These are phyloP conservation scores for Cicer judaicum DNA, from an alignment of 306 rosid genomes.

Conservation along the genomic window DNA sequence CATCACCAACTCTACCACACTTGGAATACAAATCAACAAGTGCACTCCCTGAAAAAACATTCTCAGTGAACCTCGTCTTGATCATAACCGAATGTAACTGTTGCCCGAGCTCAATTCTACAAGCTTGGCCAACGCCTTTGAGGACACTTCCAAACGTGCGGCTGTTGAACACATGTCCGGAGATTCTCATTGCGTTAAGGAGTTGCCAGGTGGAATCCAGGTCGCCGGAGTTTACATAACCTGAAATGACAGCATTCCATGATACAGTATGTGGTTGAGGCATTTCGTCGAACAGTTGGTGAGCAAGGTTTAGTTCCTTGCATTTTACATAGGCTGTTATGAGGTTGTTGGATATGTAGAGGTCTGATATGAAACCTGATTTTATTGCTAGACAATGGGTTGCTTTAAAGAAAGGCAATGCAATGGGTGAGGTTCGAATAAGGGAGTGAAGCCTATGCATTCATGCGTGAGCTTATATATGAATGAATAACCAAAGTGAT, in stretches of 20 bases:
- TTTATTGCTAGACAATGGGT: slow-evolving; percentile 68
- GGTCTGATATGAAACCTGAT: slow-evolving; percentile 53
- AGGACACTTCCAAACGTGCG: slow-evolving; percentile 79
- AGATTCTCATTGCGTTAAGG: slow-evolving; percentile 58
- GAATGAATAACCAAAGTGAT: neutral
- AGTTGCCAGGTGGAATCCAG: slow-evolving; percentile 51
- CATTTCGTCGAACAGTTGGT: slow-evolving; percentile 67
- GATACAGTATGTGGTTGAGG: slow-evolving; percentile 67
- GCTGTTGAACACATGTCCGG: slow-evolving; percentile 55
- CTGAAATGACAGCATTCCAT: slow-evolving; percentile 81
- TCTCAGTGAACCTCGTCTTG: slow-evolving; percentile 59
- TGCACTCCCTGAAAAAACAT: slow-evolving; percentile 71
- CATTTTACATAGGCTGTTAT: slow-evolving; percentile 53
- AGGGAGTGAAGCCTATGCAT: slow-evolving; percentile 60
- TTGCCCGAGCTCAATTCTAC: slow-evolving; percentile 52
- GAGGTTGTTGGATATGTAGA: slow-evolving; percentile 70
- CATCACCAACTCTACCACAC: slow-evolving; percentile 75
- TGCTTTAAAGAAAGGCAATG: slow-evolving; percentile 49
- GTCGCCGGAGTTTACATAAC: slow-evolving; percentile 51
- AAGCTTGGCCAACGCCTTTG: slow-evolving; percentile 62
- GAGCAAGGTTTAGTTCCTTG: slow-evolving; percentile 50
- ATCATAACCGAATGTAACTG: slow-evolving; percentile 67
- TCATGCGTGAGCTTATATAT: slow-evolving; percentile 32
- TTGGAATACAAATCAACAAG: slow-evolving; percentile 90
- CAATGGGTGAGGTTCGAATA: slow-evolving; percentile 39